Evolutionary conservation across 352 stramenopile species (phyloP).

Genomic region (Phytopythium aichiense): DNA sequence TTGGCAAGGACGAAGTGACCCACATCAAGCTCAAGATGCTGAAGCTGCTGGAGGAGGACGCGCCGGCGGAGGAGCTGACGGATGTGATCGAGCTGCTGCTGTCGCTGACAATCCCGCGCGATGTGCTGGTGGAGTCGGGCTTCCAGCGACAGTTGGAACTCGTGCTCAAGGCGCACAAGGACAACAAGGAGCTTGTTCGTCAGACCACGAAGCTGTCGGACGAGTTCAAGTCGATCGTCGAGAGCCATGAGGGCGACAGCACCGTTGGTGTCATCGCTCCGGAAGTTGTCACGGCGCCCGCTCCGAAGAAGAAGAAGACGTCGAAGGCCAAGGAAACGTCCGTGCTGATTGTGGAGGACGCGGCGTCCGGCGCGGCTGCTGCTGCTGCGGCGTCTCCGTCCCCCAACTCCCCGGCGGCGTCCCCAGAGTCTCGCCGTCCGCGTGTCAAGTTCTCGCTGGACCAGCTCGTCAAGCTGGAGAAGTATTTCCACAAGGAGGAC

Average conservation of each 20-base stretch:
- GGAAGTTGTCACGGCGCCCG: slow-evolving; percentile 7
- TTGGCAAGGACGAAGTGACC: slow-evolving; percentile 78
- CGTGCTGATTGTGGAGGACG: slow-evolving; percentile 50
- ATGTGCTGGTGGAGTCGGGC: slow-evolving; percentile 72
- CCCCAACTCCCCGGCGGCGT: slow-evolving; percentile 63
- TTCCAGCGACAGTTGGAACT: slow-evolving; percentile 74
- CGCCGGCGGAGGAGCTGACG: slow-evolving; percentile 67
- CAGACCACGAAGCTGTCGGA: slow-evolving; percentile 79
- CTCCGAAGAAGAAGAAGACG: slow-evolving; percentile 28
- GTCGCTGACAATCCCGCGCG: slow-evolving; percentile 68
- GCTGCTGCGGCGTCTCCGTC: slow-evolving; percentile 16
- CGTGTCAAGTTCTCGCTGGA: slow-evolving; percentile 77
- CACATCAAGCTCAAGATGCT: slow-evolving; percentile 86
- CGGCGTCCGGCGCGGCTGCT: not conserved
- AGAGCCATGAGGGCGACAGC: slow-evolving; percentile 27
- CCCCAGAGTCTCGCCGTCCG: slow-evolving; percentile 54
- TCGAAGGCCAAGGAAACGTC: slow-evolving; percentile 45
- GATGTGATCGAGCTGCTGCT: slow-evolving; percentile 80
- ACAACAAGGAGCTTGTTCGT: slow-evolving; percentile 85
- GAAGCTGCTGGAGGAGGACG: slow-evolving; percentile 80
- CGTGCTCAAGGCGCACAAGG: slow-evolving; percentile 72
- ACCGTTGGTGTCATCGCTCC: slow-evolving; percentile 8
- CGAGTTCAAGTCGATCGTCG: slow-evolving; percentile 73
- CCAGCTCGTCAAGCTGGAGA: slow-evolving; percentile 76
- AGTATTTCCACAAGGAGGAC: slow-evolving; percentile 81